Conservation (phyloP, 1,284 basidiomycete species). For the Trichosporon faecale region DNA sequence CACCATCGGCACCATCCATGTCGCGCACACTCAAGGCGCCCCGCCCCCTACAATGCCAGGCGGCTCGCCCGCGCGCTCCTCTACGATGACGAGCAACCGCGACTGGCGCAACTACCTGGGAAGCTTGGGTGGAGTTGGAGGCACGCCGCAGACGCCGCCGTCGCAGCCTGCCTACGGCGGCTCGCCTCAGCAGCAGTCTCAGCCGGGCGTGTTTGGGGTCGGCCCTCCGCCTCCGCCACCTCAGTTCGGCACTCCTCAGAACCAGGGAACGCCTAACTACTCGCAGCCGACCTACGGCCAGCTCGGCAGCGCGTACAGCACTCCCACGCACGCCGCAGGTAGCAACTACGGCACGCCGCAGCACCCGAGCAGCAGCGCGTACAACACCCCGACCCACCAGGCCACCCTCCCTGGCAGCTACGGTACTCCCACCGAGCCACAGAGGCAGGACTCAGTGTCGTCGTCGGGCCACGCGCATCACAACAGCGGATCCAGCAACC, state of each 20-base stretch:
- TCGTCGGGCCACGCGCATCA: constrained; percentile 28
- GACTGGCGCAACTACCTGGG: constrained; percentile 46
- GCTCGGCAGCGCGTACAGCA: neutral
- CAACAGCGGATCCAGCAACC: constrained; percentile 14
- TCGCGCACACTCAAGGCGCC: neutral
- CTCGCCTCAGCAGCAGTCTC: neutral
- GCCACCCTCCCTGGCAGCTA: no score
- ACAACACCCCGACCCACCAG: neutral
- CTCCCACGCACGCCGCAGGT: neutral
- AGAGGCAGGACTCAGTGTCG: neutral
- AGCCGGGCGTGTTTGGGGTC: neutral
- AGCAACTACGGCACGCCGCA: constrained; percentile 7
- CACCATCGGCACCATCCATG: neutral
- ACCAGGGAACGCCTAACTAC: neutral
- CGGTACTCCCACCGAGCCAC: neutral
- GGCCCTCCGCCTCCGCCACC: neutral
- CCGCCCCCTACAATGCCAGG: constrained; percentile 3
- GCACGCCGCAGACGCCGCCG: neutral
- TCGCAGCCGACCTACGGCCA: neutral
- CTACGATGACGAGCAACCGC: constrained; percentile 19
- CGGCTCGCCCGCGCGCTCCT: constrained; percentile 3
- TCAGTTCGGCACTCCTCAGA: neutral
- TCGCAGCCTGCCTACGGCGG: neutral
- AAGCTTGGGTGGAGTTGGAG: constrained; percentile 19
- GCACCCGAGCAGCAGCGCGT: neutral